phyloP scores from a whole-genome alignment of 169 alveolate species.

The Cryptosporidium sp. region DNA sequence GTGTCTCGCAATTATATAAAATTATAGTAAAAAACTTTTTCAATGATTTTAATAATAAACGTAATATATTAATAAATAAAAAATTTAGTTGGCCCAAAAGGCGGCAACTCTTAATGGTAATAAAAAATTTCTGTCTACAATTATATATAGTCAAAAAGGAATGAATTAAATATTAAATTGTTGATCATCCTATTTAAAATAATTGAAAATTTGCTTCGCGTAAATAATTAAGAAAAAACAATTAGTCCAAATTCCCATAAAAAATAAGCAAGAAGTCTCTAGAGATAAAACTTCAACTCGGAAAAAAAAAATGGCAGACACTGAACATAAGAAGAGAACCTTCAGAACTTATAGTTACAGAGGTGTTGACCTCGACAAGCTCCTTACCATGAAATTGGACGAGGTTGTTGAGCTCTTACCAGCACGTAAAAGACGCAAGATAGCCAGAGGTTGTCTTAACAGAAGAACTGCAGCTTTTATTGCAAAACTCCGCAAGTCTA shows the following conservation, averaged over 20 bases:
- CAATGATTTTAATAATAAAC: neutral
- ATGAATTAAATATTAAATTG: neutral
- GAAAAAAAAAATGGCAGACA: conserved; percentile 76
- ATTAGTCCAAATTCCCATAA: neutral
- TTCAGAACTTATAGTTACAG: conserved; percentile 97
- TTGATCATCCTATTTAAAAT: neutral
- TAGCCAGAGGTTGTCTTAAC: conserved; percentile 85
- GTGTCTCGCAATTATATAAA: neutral
- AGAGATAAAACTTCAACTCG: conserved; percentile 34
- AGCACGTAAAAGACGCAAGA: conserved; percentile 97
- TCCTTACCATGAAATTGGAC: conserved; percentile 91
- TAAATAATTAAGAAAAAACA: neutral
- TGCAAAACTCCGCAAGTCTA: conserved; percentile 94
- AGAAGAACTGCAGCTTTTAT: conserved; percentile 92
- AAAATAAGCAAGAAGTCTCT: neutral
- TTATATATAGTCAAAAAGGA: neutral
- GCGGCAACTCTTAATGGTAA: neutral
- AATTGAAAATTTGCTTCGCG: neutral
- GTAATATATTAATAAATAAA: neutral
- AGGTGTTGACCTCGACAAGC: conserved; percentile 96
- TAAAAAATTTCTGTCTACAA: conserved; percentile 3
- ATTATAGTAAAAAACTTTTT: neutral
- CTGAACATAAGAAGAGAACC: conserved; percentile 94
- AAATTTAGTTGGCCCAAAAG: neutral
- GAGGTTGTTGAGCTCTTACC: conserved; percentile 92